Evolutionary conservation across 2,329 filamentous ascomycete species (phyloP), one percentile per base, ranked within the genome.

Genomic region (Colletotrichum chlorophyti): DNA sequence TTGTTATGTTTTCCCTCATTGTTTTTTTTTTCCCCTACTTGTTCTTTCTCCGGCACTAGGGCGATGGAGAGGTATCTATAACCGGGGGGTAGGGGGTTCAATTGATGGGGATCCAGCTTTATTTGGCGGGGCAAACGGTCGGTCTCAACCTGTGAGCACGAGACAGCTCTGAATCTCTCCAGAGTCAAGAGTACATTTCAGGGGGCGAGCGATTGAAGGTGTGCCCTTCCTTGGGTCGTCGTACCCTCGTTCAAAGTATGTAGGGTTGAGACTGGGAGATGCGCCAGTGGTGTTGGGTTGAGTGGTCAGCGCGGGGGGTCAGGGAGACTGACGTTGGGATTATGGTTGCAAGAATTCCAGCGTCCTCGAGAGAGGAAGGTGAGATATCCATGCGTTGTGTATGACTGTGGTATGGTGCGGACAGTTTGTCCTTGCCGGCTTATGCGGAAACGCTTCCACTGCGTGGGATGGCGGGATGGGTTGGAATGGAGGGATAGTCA

Each of bases 241-340:
- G 24, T 49, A n/a, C n/a, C 40, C 49, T 43, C 24, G 54, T 31
- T 38, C n/a, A n/a, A n/a, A n/a, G n/a, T n/a, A n/a, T n/a, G n/a
- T n/a, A n/a, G n/a, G n/a, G n/a, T 37, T 26, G 49, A 53, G 54
- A 53, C 41, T 53, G 29, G n/a, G 24, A 17, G 45, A 15, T 31
- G n/a, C 32, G 23, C 41, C 34, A 23, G 41, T 7, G 29, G 55
- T 55, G 49, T 55, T 42, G 50, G 37, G 37, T 59, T 59, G 21
- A 55, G 54, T 59, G 31, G 14, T 37, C 26, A n/a, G 32, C 51
- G 51, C n/a, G 55, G 42, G 49, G 5, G n/a, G 7, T 19, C 27
- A 41, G 42, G 53, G 23, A 14, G 31, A 31, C 27, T 11, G 8
- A 17, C 34, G 35, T 40, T 11, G 49, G 55, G 55, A 59, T 54